Percentiles rank a stretch among this genome's conserved stretches.
phyloP scores from a whole-genome alignment of 2,329 filamentous ascomycete species.

The Pseudocercospora fijiensis region DNA sequence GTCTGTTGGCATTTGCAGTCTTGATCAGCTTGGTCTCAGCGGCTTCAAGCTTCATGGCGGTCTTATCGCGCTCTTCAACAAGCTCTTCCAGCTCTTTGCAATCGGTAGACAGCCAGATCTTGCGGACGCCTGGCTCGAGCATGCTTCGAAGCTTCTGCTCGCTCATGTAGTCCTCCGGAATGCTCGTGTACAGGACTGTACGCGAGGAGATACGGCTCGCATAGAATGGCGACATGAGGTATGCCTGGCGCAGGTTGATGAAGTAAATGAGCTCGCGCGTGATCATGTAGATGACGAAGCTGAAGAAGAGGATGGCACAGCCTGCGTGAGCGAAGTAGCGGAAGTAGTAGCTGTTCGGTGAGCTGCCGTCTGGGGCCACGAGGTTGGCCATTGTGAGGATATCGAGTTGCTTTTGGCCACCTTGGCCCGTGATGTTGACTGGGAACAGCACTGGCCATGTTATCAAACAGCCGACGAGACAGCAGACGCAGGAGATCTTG shows the following conservation, averaged over 20 bases:
- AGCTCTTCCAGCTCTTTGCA: constrained; percentile 74
- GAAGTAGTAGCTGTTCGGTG: constrained; percentile 47
- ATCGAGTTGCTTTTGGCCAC: constrained; percentile 65
- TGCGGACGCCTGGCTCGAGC: constrained; percentile 77
- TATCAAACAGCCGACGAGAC: constrained; percentile 77
- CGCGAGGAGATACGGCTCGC: constrained; percentile 82
- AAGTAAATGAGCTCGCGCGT: constrained; percentile 87
- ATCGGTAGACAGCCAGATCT: constrained; percentile 80
- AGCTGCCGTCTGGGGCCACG: constrained; percentile 20
- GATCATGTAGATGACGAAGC: constrained; percentile 83
- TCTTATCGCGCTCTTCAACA: constrained; percentile 77
- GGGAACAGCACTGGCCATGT: constrained; percentile 90
- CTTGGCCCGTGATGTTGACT: constrained; percentile 80
- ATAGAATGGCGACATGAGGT: constrained; percentile 80
- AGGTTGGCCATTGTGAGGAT: constrained; percentile 63
- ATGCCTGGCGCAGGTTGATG: constrained; percentile 89
- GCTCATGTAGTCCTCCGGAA: constrained; percentile 75
- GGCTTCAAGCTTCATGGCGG: constrained; percentile 76
- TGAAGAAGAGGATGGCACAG: constrained; percentile 77
- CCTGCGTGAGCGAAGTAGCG: constrained; percentile 81
- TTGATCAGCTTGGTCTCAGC: constrained; percentile 85
- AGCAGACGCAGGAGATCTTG: constrained; percentile 73
- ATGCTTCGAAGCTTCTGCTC: constrained; percentile 74
- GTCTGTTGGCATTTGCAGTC: constrained; percentile 68
- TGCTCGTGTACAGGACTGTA: constrained; percentile 84